Evolutionary conservation across 2,329 filamentous ascomycete genomes (phyloP), one percentile per base, ranked within the genome.

Genomic region (Scleromitrula shiraiana): DNA sequence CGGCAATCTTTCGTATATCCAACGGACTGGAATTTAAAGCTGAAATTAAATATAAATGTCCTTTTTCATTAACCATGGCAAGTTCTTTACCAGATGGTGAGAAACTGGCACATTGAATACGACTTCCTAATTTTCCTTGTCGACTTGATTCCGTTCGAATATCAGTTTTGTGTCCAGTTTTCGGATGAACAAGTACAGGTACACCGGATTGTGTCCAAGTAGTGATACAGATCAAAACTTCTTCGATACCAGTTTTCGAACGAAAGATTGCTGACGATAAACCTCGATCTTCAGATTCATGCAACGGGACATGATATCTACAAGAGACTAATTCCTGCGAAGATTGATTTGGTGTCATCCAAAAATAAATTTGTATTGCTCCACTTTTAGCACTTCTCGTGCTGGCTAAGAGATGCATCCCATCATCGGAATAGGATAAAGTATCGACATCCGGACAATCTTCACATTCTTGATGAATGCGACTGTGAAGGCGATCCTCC

Each of bases 121-220:
- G 57, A 41, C 55, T 68, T 2, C 68, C 67, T 1, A 70, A 54
- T 42, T 62, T 67, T 35, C 62, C 62, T 32, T 63, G 60, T 14
- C 58, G 53, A 3, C 53, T 55, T 0, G 65, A 55, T 14, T 66
- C 62, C 0, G 62, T 59, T 33, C 58, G 63, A 27, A 70, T 62
- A 6, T 66, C 63, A 8, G 56, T 65, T 48, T 57, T 59, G 41
- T 68, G 62, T 1, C 66, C 66, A 36, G 64, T 64, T 39, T 61
- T 58, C 8, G 67, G 67, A 41, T 69, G 66, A 2, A 69, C 59
- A 2, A 70, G 57, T 5, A 69, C 52, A 0, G 68, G 68, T n/a
- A 59, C 57, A 2, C 68, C 68, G 1, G 66, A 69, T 50, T 69
- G 68, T 2, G 68, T 70, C 68, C 68, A 70, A 0, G 67, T 69